These are phyloP conservation scores for Cicer arietinum DNA, from an alignment of 306 rosid species.

Conservation along the genomic window DNA sequence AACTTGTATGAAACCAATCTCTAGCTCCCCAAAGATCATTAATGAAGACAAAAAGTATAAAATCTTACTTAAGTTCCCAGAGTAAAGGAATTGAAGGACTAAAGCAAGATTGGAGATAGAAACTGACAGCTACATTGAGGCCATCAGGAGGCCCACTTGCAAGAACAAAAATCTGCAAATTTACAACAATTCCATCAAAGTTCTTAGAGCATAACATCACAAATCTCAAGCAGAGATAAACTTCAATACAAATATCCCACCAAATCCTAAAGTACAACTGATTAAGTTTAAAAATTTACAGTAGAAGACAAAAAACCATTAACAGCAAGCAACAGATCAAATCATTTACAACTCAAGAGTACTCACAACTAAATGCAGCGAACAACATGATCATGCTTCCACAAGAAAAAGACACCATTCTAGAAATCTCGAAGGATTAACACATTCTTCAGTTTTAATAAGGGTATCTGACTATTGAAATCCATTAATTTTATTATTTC, in stretches of 20 bases:
- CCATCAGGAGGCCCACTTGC: conserved; percentile 48
- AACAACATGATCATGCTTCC: not conserved
- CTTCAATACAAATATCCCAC: not conserved
- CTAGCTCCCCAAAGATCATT: conserved; percentile 61
- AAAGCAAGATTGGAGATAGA: not conserved
- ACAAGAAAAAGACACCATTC: not conserved
- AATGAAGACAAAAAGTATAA: conserved; percentile 36
- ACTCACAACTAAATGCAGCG: not conserved
- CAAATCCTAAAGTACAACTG: not conserved
- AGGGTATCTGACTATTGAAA: not conserved
- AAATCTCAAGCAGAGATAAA: not conserved
- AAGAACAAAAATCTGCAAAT: conserved; percentile 51
- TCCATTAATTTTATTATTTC: not conserved
- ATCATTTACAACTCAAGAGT: conserved; percentile 1
- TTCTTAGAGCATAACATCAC: not conserved
- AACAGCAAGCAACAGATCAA: not conserved
- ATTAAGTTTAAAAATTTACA: not conserved
- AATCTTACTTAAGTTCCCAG: conserved; percentile 21
- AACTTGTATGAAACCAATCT: conserved; percentile 35
- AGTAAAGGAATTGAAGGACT: not conserved
- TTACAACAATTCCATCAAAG: conserved; percentile 13
- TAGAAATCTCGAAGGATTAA: not conserved
- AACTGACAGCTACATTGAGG: conserved; percentile 42
- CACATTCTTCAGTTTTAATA: not conserved
- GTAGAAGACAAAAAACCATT: not conserved